phyloP scores from a whole-genome alignment of 2,329 filamentous ascomycete genomes.

The Calonectria ilicicola region DNA sequence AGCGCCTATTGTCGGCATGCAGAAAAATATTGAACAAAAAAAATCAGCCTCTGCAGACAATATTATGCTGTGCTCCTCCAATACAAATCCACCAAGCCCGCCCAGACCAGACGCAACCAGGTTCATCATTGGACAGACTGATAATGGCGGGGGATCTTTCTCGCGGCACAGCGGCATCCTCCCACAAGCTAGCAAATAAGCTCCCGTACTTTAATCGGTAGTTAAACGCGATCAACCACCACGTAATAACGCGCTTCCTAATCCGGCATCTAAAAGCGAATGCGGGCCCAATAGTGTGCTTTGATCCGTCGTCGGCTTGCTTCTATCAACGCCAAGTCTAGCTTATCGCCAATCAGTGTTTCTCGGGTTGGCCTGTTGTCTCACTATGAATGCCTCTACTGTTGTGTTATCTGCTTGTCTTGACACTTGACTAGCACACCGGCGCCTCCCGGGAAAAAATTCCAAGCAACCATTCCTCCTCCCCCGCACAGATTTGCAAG shows the following conservation, averaged over 20 bases:
- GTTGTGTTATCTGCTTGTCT: background rate
- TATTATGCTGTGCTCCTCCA: too few species aligned
- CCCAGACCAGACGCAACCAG: background rate
- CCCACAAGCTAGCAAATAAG: background rate
- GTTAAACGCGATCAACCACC: background rate
- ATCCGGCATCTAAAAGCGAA: background rate
- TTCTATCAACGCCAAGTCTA: background rate
- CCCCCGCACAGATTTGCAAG: background rate
- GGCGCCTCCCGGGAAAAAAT: background rate
- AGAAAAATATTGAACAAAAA: too few species aligned
- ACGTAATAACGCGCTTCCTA: background rate
- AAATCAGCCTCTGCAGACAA: too few species aligned
- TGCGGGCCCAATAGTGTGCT: background rate
- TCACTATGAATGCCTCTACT: background rate
- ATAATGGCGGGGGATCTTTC: background rate
- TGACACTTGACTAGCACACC: too few species aligned
- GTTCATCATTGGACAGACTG: background rate
- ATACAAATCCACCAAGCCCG: background rate
- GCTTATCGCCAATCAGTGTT: background rate
- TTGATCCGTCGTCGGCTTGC: background rate
- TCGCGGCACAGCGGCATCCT: background rate
- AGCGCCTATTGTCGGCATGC: too few species aligned
- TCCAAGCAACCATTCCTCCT: background rate
- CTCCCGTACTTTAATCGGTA: slow-evolving; percentile 3
- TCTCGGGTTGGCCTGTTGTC: background rate